These are phyloP conservation scores for Cryptococcus sp. DNA, from an alignment of 1,284 basidiomycete genomes.

Conservation along the genomic window DNA sequence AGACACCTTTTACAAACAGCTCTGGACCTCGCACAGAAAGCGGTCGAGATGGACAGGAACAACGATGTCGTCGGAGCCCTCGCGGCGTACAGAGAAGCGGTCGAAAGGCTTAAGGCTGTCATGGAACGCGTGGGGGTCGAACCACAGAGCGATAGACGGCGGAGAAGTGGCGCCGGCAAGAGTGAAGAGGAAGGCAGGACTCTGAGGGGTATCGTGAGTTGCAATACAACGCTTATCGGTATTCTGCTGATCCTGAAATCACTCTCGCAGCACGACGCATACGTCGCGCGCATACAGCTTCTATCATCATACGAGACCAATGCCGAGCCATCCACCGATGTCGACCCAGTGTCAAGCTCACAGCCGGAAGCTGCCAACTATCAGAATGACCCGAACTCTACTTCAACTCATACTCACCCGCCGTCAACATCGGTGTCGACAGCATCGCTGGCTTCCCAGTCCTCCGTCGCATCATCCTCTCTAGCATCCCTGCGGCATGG, in stretches of 20 bases:
- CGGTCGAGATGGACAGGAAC: conserved; percentile 54
- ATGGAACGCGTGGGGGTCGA: conserved; percentile 54
- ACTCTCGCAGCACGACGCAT: conserved; percentile 48
- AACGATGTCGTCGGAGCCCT: conserved; percentile 53
- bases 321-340: neutral
- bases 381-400: neutral
- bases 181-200: conserved; percentile 52
- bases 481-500: neutral
- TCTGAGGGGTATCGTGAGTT: conserved; percentile 52
- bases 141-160: conserved; percentile 10
- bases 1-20: conserved; percentile 51
- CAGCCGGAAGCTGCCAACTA: conserved; percentile 1
- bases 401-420: neutral
- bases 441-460: conserved; percentile 15
- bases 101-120: conserved; percentile 47
- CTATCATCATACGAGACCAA: conserved; percentile 37
- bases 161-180: conserved; percentile 28
- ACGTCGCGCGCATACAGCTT: conserved; percentile 49
- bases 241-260: neutral
- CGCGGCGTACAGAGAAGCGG: conserved; percentile 51
- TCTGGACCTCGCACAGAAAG: conserved; percentile 52
- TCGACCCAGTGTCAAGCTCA: neutral
- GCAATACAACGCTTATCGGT: neutral
- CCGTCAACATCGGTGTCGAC: conserved; percentile 16
- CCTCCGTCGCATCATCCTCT: neutral